A percentile compares a stretch with the other conserved stretches of the same genome.
Evolutionary conservation across 257 asterid species (phyloP).

Genomic region (Coffea canephora): DNA sequence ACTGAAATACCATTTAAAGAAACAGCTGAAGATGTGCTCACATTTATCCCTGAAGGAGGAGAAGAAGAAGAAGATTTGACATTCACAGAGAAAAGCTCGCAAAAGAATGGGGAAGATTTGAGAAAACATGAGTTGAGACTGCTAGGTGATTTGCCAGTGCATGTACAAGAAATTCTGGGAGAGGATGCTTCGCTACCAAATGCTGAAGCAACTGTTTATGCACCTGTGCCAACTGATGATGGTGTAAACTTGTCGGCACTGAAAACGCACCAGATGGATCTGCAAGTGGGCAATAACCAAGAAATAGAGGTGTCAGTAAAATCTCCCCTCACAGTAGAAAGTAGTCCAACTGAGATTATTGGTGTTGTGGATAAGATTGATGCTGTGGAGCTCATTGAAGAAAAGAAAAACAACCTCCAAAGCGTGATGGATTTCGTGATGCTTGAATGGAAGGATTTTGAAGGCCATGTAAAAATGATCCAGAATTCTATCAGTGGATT

Average conservation of each 20-base stretch:
- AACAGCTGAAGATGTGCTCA: background rate
- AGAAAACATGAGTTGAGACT: background rate
- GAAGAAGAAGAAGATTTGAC: background rate
- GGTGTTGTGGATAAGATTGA: slow-evolving; percentile 18
- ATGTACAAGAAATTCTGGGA: background rate
- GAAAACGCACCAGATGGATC: background rate
- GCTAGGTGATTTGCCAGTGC: background rate
- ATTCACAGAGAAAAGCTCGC: background rate
- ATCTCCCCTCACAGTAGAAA: background rate
- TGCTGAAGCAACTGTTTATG: background rate
- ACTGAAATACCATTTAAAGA: background rate
- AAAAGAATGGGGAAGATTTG: background rate
- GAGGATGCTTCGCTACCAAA: background rate
- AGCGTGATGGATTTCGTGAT: slow-evolving; percentile 10
- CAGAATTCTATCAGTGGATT: slow-evolving; percentile 3
- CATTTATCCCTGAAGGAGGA: background rate
- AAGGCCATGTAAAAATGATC: background rate
- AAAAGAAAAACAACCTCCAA: slow-evolving; percentile 3
- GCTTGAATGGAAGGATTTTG: slow-evolving; percentile 10
- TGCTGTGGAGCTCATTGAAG: slow-evolving; percentile 1
- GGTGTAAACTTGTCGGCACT: background rate
- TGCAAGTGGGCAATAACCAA: background rate
- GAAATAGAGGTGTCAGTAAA: background rate
- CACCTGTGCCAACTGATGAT: background rate
- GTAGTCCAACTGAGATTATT: background rate